Base-by-base conservation (phyloP, 1,139 yeast species). In the Williopsis jadinii region DNA sequence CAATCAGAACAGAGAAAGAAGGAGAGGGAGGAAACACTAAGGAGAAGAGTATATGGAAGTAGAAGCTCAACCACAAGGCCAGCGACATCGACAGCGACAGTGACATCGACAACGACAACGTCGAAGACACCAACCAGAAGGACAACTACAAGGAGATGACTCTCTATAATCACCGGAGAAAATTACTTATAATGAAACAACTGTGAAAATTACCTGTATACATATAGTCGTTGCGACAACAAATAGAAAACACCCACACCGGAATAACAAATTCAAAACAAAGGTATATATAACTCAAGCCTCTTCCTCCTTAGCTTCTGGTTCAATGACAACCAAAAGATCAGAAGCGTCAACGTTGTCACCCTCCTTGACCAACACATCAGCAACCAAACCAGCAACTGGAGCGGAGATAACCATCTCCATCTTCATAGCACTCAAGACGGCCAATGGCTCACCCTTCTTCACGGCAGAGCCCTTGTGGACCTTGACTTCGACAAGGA, bases 351-450 rank as follows among this genome's bases (percentile, higher is more conserved):
- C 97, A 35, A 94, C 97, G 39, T 94, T 83, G 60, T 92, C 98
- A 55, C 96, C 95, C 58, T 86, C 95, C 63, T 81, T 82, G 51
- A 88, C 83, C 43, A 73, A 62, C 31, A 92, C 73, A 28, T 83
- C 84, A 40, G 84, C 81, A 47, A 94, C 80, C 60, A 74, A 77
- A 61, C 98, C 99, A 46, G 83, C 73, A 48, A 78, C 82, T 41
- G 95, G 95, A 9, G 99, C 92, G 61, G 90, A 77, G 54, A 92
- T 90, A 41, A 92, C 95, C 97, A 92, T 92, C 71, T 92, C 99
- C 98, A 94, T 94, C 78, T 94, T 94, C 99, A 92, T 94, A 51
- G 99, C 98, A 60, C 94, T 81, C 59, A 92, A 74, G 28, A 92
- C 96, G 43, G 95, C 95, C 55, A 92, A 66, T 35, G 97, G 94